Conservation (phyloP, 192 early-diverging fungal species). For the Phycomyces blakesleeanus region DNA sequence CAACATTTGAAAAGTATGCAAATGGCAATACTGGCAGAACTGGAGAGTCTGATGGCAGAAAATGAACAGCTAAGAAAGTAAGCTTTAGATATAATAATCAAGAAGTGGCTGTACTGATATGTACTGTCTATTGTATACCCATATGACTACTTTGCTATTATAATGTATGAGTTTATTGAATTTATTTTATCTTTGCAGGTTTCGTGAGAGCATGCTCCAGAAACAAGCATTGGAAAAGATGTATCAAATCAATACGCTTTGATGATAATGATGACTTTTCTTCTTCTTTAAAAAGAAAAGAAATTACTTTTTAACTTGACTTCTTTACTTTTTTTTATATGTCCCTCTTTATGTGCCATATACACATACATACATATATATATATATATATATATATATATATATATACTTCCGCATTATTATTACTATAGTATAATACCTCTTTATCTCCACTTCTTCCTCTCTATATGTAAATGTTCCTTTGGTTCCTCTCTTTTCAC, state of each 20-base stretch:
- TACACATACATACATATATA: neutral
- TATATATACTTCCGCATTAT: neutral
- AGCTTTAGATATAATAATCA: too few species aligned
- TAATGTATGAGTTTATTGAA: neutral
- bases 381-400: neutral
- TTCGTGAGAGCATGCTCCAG: constrained; percentile 28
- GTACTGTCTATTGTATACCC: too few species aligned
- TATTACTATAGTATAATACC: too few species aligned
- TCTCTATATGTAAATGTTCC: too few species aligned
- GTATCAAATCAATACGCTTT: constrained; percentile 21
- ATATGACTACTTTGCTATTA: too few species aligned
- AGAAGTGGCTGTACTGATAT: too few species aligned
- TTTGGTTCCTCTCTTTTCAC: too few species aligned
- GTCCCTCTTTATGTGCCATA: neutral
- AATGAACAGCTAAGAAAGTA: constrained; percentile 32
- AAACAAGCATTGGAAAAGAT: constrained; percentile 27
- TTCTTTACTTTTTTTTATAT: neutral
- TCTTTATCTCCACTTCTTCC: too few species aligned
- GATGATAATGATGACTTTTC: too few species aligned
- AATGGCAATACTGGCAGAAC: constrained; percentile 25
- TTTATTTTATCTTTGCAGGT: constrained; percentile 15
- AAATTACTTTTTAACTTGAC: neutral
- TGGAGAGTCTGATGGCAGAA: constrained; percentile 27
- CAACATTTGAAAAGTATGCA: constrained; percentile 35
- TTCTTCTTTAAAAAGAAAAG: neutral